Evolutionary conservation across 148 eudicot genomes (phyloP).

Genomic region (Rhododendron mucronatum): DNA sequence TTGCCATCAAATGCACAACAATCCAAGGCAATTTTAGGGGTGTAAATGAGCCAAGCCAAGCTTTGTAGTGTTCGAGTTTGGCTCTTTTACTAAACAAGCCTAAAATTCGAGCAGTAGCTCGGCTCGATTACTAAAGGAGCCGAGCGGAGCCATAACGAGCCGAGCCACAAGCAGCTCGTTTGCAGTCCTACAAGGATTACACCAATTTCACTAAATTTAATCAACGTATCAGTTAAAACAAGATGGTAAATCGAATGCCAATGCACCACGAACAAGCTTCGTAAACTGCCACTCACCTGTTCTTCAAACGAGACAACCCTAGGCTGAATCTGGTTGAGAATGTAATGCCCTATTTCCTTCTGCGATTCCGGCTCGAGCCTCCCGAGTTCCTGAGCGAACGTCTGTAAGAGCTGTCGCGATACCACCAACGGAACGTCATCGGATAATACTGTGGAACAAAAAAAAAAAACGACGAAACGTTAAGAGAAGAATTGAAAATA

Average conservation of each 20-base stretch:
- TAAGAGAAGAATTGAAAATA: not conserved
- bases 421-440: constrained; percentile 94
- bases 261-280: not conserved
- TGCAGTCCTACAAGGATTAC: too few relatives aligned
- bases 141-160: too few relatives aligned
- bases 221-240: not conserved
- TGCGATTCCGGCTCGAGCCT: constrained; percentile 71
- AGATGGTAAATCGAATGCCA: not conserved
- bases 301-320: constrained; percentile 97
- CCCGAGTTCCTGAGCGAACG: constrained; percentile 77
- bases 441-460: constrained; percentile 50
- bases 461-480: not conserved
- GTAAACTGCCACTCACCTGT: constrained; percentile 40
- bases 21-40: not conserved
- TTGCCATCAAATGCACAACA: not conserved
- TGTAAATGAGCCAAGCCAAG: too few relatives aligned
- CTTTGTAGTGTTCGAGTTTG: too few relatives aligned
- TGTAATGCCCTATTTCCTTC: constrained; percentile 87
- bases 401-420: constrained; percentile 81
- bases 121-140: too few relatives aligned
- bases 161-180: too few relatives aligned
- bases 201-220: too few relatives aligned
- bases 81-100: too few relatives aligned
- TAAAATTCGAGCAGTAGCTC: too few relatives aligned
- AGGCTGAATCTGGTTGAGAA: constrained; percentile 92